Evolutionary conservation across 2,329 filamentous ascomycete species (phyloP).

Genomic region (Monilinia vaccinii-corymbosi): DNA sequence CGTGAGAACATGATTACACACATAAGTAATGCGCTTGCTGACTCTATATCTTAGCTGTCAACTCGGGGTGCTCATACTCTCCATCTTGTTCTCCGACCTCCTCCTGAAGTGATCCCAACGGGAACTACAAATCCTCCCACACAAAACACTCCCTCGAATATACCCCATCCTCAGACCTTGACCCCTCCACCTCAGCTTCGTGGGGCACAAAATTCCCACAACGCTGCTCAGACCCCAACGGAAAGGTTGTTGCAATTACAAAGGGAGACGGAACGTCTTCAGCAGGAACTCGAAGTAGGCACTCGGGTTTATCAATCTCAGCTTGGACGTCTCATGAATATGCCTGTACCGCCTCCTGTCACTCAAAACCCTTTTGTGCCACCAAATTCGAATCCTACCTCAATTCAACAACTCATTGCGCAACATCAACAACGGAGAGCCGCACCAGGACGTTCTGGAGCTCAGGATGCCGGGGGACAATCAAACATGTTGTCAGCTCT

Average conservation of each 20-base stretch:
- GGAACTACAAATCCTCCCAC: constrained; percentile 2
- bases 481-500: constrained; percentile 11
- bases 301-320: constrained; percentile 4
- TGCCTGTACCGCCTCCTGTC: not conserved
- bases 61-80: constrained; percentile 41
- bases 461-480: constrained; percentile 15
- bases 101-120: constrained; percentile 13
- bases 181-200: constrained; percentile 13
- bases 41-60: constrained; percentile 31
- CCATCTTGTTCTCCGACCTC: constrained; percentile 42
- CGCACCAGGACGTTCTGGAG: constrained; percentile 20
- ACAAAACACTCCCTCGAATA: not conserved
- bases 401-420: constrained; percentile 6
- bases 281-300: constrained; percentile 29
- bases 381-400: not conserved
- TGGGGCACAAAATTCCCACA: constrained; percentile 20
- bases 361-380: not conserved
- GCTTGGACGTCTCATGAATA: not conserved
- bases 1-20: constrained; percentile 16
- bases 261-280: constrained; percentile 36
- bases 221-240: constrained; percentile 23
- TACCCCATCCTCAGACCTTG: not conserved
- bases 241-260: constrained; percentile 41
- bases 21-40: constrained; percentile 6
- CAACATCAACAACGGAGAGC: constrained; percentile 15